Evolutionary conservation across 257 asterid species (phyloP).

Genomic region (Ilex aquifolium): DNA sequence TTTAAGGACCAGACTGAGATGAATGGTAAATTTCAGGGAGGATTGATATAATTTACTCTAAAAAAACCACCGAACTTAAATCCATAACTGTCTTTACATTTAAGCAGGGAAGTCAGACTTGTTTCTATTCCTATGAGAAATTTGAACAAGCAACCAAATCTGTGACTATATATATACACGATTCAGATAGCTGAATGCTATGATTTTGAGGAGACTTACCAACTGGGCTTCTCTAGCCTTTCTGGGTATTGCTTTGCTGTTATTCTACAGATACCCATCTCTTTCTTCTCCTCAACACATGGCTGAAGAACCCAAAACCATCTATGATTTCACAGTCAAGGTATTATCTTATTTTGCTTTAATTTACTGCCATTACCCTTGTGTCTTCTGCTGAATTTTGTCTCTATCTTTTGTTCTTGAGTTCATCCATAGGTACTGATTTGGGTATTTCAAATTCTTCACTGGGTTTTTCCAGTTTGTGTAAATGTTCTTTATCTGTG

Average conservation of each 20-base stretch:
- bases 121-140: neutral
- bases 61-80: no score
- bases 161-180: neutral
- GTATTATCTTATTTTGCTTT: slow-evolving; percentile 14
- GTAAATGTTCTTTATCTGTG: no score
- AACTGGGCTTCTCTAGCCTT: slow-evolving; percentile 42
- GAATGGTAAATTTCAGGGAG: no score
- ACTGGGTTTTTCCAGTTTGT: no score
- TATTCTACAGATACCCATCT: slow-evolving; percentile 23
- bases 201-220: slow-evolving; percentile 27
- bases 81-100: no score
- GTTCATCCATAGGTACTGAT: neutral
- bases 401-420: neutral
- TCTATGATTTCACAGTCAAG: slow-evolving; percentile 65
- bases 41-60: no score
- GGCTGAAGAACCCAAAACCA: slow-evolving; percentile 30
- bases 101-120: no score
- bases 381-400: neutral
- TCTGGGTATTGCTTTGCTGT: slow-evolving; percentile 36
- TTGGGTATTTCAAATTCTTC: neutral
- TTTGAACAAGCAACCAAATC: neutral
- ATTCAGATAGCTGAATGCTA: neutral
- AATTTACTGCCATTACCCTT: no score
- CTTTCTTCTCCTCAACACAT: slow-evolving; percentile 13
- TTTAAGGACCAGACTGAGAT: no score